Conservation (phyloP, 345 rosid genomes). For the Euphorbia pulcherrima region DNA sequence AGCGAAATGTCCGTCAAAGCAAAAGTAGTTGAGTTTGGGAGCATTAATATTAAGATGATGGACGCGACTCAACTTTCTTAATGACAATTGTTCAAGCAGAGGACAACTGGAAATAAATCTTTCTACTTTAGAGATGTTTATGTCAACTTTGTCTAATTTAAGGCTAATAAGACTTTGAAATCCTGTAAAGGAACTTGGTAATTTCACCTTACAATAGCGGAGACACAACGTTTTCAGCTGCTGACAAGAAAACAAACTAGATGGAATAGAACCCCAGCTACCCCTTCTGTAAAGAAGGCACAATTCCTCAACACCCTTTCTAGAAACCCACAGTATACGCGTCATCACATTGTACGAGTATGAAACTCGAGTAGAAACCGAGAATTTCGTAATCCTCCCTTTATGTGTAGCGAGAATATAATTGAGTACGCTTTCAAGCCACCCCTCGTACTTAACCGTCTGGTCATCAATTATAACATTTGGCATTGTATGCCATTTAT, state of each 20-base stretch:
- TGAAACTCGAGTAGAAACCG: background rate
- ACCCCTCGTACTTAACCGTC: background rate
- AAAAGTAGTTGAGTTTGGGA: slow-evolving; percentile 1
- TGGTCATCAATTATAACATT: slow-evolving; percentile 7
- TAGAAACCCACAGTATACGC: slow-evolving; percentile 3
- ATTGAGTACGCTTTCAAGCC: slow-evolving; percentile 8
- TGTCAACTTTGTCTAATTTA: slow-evolving; percentile 7
- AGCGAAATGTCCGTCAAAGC: slow-evolving; percentile 10
- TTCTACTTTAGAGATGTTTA: background rate
- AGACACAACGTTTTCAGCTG: slow-evolving; percentile 11
- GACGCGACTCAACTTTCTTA: slow-evolving; percentile 8
- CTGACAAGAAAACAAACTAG: slow-evolving; percentile 5
- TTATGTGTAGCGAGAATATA: slow-evolving; percentile 12
- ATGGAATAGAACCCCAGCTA: background rate
- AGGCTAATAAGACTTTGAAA: slow-evolving; percentile 5
- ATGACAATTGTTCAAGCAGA: slow-evolving; percentile 4
- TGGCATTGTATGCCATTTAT: slow-evolving; percentile 9
- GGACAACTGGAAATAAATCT: slow-evolving; percentile 12
- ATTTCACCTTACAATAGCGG: slow-evolving; percentile 4
- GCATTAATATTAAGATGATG: slow-evolving; percentile 9
- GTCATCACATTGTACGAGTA: background rate
- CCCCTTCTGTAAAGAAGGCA: background rate
- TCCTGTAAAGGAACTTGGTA: slow-evolving; percentile 3
- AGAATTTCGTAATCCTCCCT: slow-evolving; percentile 10
- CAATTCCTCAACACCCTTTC: slow-evolving; percentile 6